These are phyloP conservation scores for Rhizoctonia solani DNA, from an alignment of 1,284 basidiomycete genomes.

Conservation along the genomic window DNA sequence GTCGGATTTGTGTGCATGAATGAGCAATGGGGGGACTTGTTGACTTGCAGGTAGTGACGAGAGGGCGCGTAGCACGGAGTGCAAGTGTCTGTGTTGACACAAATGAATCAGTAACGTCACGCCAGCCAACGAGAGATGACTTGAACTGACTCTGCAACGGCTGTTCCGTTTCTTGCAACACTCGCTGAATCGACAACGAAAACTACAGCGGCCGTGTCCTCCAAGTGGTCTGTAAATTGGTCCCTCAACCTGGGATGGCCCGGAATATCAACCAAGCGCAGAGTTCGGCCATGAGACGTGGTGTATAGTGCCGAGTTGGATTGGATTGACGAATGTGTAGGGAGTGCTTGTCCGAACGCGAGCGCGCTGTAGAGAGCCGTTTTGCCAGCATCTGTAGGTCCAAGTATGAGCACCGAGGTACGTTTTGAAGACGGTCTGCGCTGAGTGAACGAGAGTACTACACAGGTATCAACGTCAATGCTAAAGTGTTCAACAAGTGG, in stretches of 20 bases:
- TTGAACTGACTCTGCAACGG: conserved; percentile 78
- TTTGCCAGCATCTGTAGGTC: conserved; percentile 73
- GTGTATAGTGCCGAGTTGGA: conserved; percentile 59
- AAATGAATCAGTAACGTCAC: too few relatives aligned
- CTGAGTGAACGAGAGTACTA: conserved; percentile 1
- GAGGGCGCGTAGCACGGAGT: conserved; percentile 67
- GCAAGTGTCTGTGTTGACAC: conserved; percentile 60
- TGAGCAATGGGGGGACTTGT: conserved; percentile 58
- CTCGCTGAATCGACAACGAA: conserved; percentile 79
- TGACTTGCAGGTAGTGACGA: conserved; percentile 71
- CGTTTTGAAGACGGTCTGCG: conserved; percentile 16
- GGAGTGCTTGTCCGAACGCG: conserved; percentile 62
- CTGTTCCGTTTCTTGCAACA: conserved; percentile 68
- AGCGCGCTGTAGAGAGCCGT: conserved; percentile 69
- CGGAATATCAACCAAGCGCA: conserved; percentile 70
- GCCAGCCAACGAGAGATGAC: too few relatives aligned
- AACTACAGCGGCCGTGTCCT: conserved; percentile 62
- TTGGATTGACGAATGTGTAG: conserved; percentile 75
- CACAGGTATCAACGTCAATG: background rate
- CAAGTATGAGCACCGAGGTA: conserved; percentile 60
- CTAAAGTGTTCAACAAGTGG: background rate
- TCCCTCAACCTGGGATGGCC: conserved; percentile 76
- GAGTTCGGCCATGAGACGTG: conserved; percentile 47
- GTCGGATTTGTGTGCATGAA: conserved; percentile 76
- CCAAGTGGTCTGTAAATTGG: conserved; percentile 66